These are phyloP conservation scores for Aspergillus avenaceus DNA, from an alignment of 495 filamentous ascomycete genomes.

Conservation along the genomic window DNA sequence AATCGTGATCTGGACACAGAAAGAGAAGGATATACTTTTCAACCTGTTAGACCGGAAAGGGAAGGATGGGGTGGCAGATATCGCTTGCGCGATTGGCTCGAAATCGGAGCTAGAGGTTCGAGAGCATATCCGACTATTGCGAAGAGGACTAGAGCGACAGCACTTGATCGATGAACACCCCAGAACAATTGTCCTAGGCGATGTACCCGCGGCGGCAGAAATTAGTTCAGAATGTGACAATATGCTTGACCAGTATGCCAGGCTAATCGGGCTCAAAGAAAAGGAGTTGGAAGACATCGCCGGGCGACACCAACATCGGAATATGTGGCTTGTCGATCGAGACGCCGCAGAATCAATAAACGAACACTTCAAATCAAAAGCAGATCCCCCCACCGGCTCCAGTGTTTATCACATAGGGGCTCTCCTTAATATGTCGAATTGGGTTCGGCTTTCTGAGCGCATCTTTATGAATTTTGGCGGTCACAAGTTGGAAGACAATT, in stretches of 20 bases:
- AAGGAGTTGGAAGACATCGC: slow-evolving; percentile 48
- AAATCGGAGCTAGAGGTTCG: slow-evolving; percentile 74
- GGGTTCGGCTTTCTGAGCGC: slow-evolving; percentile 59
- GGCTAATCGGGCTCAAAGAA: slow-evolving; percentile 54
- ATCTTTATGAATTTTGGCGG: slow-evolving; percentile 76
- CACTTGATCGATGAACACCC: slow-evolving; percentile 21
- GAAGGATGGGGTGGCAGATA: slow-evolving; percentile 50
- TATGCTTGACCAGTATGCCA: slow-evolving; percentile 65
- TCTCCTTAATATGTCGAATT: slow-evolving; percentile 55
- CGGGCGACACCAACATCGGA: slow-evolving; percentile 52
- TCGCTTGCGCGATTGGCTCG: slow-evolving; percentile 60
- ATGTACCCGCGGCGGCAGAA: slow-evolving; percentile 71
- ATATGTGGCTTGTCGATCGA: slow-evolving; percentile 52
- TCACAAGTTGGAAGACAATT: slow-evolving; percentile 55
- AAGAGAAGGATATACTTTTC: slow-evolving; percentile 71
- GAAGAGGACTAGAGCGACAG: slow-evolving; percentile 39
- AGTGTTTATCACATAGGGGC: slow-evolving; percentile 45
- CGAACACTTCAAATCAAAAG: slow-evolving; percentile 12
- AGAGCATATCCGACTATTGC: slow-evolving; percentile 61
- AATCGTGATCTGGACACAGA: slow-evolving; percentile 59
- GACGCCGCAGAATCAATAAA: slow-evolving; percentile 39
- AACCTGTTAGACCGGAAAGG: slow-evolving; percentile 58
- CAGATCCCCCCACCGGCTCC: background rate
- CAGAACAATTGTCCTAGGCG: slow-evolving; percentile 21
- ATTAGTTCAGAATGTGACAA: slow-evolving; percentile 60